Percentiles rank a stretch among this genome's conserved stretches.
phyloP scores from a whole-genome alignment of 208 protist genomes.

The Herpetomonas tarakana region DNA sequence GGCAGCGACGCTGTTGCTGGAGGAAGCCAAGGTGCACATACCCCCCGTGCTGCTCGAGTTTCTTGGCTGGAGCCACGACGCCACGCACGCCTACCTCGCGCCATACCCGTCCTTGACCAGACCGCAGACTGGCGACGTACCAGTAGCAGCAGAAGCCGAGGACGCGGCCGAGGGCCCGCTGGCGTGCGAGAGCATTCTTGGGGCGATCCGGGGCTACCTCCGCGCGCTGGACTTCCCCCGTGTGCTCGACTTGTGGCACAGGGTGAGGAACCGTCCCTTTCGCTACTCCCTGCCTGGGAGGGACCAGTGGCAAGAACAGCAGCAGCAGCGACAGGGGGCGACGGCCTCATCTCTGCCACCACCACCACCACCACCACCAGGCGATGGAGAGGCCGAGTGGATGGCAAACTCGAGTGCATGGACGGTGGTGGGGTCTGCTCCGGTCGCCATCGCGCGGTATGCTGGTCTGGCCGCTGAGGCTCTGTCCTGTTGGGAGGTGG shows the following conservation, averaged over 20 bases:
- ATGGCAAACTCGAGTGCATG: neutral
- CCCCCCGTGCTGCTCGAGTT: conserved; percentile 1
- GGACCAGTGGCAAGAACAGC: neutral
- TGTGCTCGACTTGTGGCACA: conserved; percentile 63
- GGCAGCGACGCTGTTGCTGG: too few species aligned
- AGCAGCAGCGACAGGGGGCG: neutral
- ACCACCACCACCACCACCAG: conserved; percentile 3
- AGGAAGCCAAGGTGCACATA: neutral
- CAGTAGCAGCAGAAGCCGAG: too few species aligned
- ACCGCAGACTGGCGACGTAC: neutral
- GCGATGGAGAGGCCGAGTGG: neutral
- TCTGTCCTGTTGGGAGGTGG: conserved; percentile 75
- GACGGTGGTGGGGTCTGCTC: conserved; percentile 2
- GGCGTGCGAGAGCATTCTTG: conserved; percentile 22
- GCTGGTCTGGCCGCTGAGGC: conserved; percentile 61
- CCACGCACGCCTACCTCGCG: neutral
- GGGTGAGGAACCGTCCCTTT: conserved; percentile 4
- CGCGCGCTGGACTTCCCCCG: conserved; percentile 61
- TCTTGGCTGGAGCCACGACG: neutral
- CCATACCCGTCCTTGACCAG: neutral
- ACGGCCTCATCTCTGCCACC: neutral
- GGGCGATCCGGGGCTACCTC: conserved; percentile 78
- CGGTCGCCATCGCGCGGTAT: conserved; percentile 39
- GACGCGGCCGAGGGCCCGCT: too few species aligned
- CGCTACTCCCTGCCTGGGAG: neutral